Evolutionary conservation across 2,329 filamentous ascomycete genomes (phyloP).

Genomic region (Alternaria hordeiaustralica): DNA sequence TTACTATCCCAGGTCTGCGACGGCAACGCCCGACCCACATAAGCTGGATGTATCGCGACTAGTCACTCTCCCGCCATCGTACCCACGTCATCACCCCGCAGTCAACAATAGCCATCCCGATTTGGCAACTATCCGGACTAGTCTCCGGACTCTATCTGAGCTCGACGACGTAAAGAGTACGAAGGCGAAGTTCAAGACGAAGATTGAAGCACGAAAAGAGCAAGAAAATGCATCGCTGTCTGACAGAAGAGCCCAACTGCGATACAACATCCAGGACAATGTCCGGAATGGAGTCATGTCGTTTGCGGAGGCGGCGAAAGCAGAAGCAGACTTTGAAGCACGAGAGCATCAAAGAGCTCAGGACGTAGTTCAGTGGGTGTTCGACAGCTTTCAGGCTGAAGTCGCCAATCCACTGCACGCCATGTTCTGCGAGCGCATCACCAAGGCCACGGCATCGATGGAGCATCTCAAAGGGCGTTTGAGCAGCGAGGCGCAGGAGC

Average conservation of each 20-base stretch:
- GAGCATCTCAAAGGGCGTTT: constrained; percentile 75
- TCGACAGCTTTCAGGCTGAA: constrained; percentile 81
- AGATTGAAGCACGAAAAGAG: constrained; percentile 63
- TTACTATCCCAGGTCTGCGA: constrained; percentile 45
- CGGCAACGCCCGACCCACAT: constrained; percentile 56
- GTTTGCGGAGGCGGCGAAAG: constrained; percentile 81
- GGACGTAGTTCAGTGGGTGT: constrained; percentile 77
- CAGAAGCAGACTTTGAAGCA: constrained; percentile 75
- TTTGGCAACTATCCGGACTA: constrained; percentile 75
- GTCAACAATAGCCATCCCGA: constrained; percentile 96
- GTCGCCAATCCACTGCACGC: constrained; percentile 87
- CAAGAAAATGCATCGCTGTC: constrained; percentile 60
- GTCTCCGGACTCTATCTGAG: constrained; percentile 76
- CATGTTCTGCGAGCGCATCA: constrained; percentile 77
- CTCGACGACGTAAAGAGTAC: constrained; percentile 73
- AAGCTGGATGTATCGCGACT: constrained; percentile 88
- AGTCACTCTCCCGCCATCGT: constrained; percentile 90
- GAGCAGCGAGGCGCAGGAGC: constrained; percentile 71
- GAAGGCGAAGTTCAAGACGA: constrained; percentile 61
- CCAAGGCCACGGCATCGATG: constrained; percentile 77
- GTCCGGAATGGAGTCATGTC: constrained; percentile 79
- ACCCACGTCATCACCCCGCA: constrained; percentile 91
- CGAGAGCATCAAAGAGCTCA: constrained; percentile 75
- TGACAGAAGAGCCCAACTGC: constrained; percentile 70
- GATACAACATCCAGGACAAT: constrained; percentile 77